A percentile compares a stretch with the other conserved stretches of the same genome.
These are phyloP conservation scores for Inga leiocalycina DNA, from an alignment of 306 rosid species.

Conservation along the genomic window DNA sequence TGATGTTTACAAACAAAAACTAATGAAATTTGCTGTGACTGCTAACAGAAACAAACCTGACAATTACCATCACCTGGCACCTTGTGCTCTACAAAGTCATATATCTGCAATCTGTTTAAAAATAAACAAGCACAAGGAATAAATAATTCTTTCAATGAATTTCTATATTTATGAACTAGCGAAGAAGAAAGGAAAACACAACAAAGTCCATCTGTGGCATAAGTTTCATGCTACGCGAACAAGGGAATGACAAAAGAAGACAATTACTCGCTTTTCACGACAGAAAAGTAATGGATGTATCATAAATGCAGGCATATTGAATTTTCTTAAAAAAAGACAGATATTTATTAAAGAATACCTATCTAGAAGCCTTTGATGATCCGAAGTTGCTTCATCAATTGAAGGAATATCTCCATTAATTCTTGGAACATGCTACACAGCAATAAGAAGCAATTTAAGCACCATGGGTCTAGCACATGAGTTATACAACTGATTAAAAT, in stretches of 20 bases:
- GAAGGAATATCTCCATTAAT: constrained; percentile 94
- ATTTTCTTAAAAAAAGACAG: constrained; percentile 19
- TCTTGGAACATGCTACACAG: constrained; percentile 78
- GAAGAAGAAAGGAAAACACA: constrained; percentile 6
- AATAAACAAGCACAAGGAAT: background rate
- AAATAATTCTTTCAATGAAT: constrained; percentile 13
- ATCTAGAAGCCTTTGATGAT: constrained; percentile 81
- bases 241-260: background rate
- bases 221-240: background rate
- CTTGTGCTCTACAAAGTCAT: constrained; percentile 62
- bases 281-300: constrained; percentile 18
- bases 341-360: constrained; percentile 50
- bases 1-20: constrained; percentile 13
- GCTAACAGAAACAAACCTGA: constrained; percentile 55
- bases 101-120: constrained; percentile 57
- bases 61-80: constrained; percentile 89
- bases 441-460: constrained; percentile 26
- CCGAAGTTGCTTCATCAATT: constrained; percentile 77
- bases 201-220: constrained; percentile 8
- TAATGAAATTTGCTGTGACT: constrained; percentile 14
- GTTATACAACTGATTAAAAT: constrained; percentile 1
- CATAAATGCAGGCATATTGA: constrained; percentile 19
- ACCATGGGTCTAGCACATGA: background rate
- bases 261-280: constrained; percentile 10
- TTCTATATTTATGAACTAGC: background rate